These are phyloP conservation scores for Hortaea werneckii DNA, from an alignment of 2,329 filamentous ascomycete species.

Conservation along the genomic window DNA sequence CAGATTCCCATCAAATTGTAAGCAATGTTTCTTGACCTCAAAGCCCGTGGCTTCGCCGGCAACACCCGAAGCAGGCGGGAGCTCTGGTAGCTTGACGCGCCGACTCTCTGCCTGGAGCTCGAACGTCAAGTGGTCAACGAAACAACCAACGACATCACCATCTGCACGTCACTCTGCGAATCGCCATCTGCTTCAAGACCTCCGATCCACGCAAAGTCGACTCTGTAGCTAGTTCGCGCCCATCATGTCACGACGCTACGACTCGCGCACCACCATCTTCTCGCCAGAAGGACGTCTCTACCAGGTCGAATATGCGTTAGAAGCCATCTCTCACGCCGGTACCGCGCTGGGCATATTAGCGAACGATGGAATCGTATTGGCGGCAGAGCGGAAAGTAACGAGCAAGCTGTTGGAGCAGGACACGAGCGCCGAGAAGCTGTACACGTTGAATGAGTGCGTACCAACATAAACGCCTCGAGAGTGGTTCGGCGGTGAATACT, in stretches of 20 bases:
- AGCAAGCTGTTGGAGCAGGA: slow-evolving; percentile 99
- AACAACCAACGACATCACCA: not conserved
- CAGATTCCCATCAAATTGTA: no score
- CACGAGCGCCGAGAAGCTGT: slow-evolving; percentile 98
- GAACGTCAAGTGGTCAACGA: not conserved
- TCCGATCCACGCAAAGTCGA: not conserved
- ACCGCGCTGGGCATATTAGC: slow-evolving; percentile 94
- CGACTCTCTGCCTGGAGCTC: not conserved
- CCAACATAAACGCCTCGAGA: slow-evolving; percentile 4
- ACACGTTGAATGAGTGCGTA: slow-evolving; percentile 91
- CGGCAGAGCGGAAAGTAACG: slow-evolving; percentile 96
- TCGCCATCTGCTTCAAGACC: not conserved
- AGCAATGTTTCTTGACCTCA: no score
- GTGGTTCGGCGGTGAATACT: slow-evolving; percentile 9
- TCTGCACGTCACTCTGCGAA: not conserved
- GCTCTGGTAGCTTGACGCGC: no score
- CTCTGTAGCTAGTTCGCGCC: not conserved
- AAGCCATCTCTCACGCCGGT: slow-evolving; percentile 96
- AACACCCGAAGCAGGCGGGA: no score
- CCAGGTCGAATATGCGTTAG: slow-evolving; percentile 97
- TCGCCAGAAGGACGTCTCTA: slow-evolving; percentile 97
- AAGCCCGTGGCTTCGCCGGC: no score
- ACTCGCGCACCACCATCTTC: slow-evolving; percentile 78
- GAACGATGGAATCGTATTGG: slow-evolving; percentile 95
- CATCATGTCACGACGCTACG: slow-evolving; percentile 27